These are phyloP conservation scores for Aquilaria sinensis DNA, from an alignment of 345 rosid species.

Conservation along the genomic window DNA sequence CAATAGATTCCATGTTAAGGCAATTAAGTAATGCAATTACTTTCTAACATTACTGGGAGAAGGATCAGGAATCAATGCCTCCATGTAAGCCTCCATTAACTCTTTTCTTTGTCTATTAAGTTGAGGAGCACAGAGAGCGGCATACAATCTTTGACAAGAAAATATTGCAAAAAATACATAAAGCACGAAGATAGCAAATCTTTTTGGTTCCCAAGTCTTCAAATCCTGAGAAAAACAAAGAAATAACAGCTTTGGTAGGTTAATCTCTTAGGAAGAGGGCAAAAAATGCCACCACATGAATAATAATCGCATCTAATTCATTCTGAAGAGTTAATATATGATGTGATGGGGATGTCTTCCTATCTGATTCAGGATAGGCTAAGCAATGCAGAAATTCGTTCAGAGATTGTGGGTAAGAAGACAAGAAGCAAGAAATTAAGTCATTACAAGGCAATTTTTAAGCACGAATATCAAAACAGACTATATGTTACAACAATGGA, in stretches of 20 bases:
- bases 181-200: slow-evolving; percentile 51
- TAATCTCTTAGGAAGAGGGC: no score
- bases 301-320: no score
- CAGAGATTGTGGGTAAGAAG: no score
- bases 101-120: slow-evolving; percentile 56
- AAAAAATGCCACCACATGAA: no score
- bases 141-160: slow-evolving; percentile 60
- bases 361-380: no score
- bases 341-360: no score
- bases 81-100: slow-evolving; percentile 89
- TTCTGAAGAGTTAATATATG: no score
- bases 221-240: slow-evolving; percentile 51
- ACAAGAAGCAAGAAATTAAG: no score
- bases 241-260: background rate
- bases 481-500: no score
- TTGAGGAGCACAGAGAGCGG: slow-evolving; percentile 60
- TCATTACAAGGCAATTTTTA: no score
- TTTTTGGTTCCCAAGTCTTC: slow-evolving; percentile 66
- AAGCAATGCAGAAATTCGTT: no score
- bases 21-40: slow-evolving; percentile 27
- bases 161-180: slow-evolving; percentile 46
- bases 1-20: slow-evolving; percentile 2
- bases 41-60: slow-evolving; percentile 67
- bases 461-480: no score
- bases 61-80: slow-evolving; percentile 92